Evolutionary conservation across 169 alveolate genomes (phyloP), one percentile per base, ranked within the genome.

Genomic region (Plasmodium chabaudi): DNA sequence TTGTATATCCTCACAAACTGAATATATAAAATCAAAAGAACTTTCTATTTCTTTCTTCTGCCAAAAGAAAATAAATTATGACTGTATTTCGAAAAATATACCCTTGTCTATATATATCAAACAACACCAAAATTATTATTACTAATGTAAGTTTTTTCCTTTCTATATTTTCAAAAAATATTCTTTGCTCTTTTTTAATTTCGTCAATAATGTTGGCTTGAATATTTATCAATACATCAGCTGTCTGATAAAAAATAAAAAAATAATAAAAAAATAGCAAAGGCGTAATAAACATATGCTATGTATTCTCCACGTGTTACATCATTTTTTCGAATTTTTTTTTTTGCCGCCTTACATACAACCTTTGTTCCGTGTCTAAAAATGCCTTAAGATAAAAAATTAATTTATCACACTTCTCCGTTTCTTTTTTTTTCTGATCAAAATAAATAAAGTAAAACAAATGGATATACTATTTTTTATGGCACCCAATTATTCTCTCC

Each of bases 1-100:
- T 77, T 53, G 25, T 77, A 77, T 77, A 27, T 77, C 88, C 51
- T 77, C 88, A 64, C 88, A 77, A 46, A 77, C 44, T 10, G 88
- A 77, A 25, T 63, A 69, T 42, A 77, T 77, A 77, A 77, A 77
- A 63, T 77, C 77, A 17, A 77, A 25, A n/a, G 88, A 77, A 1
- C 34, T 77, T 77, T 77, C 88, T 44, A 77, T 13, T 77, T 77
- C 88, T 27, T 57, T 67, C 51, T 77, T 77, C 88, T 77, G 61
- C 21, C 27, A 27, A 64, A 23, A 47, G 77, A 61, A 1, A 47
- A 23, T 5, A 19, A 12, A 51, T 13, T 10, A 51, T 51, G 46
- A 53, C 39, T 53, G 15, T 46, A 0, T 25, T 27, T 46, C 47
- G 12, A 44, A 74, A 34, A 23, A 13, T 10, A 39, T 5, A 17